Evolutionary conservation across 2,329 filamentous ascomycete genomes (phyloP), one percentile per base, ranked within the genome.

Genomic region (Alternaria gaisen): DNA sequence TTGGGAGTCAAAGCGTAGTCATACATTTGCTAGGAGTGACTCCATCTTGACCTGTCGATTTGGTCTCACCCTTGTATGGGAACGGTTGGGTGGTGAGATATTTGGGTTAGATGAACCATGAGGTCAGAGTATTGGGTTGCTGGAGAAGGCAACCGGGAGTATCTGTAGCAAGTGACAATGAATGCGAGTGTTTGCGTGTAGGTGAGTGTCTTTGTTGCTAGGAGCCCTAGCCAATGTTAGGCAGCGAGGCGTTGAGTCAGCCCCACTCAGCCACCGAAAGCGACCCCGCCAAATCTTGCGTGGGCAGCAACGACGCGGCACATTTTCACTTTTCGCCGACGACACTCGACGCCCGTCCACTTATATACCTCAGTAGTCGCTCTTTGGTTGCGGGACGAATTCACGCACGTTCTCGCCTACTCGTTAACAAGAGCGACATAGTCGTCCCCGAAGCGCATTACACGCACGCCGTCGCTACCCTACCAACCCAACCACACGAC

Each of bases 1-100:
- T n/a, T 24, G 12, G 24, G 53, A 30, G 56, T 59, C 53, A 56
- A 11, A 54, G 43, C 10, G 32, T 32, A 60, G 66, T 66, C 71
- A 65, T 72, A 90, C 88, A 76, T 88, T 88, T 53, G 83, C 80
- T 44, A 91, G 80, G 53, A 91, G 83, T 48, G 84, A 84, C 76
- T 97, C 93, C 93, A 97, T 96, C 60, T 71, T 84, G 76, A 63
- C 46, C 48, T 58, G 18, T 55, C 50, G 26, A n/a, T 40, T 20
- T 30, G 53, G 34, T 36, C 46, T 48, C 57, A 58, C 44, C 51
- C 38, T 34, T 47, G 36, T 46, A 18, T 42, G 54, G 11, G 22
- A 24, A 41, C 16, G 56, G 43, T 55, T 18, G 53, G 46, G 40
- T 43, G 44, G 14, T 38, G 24, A 28, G 47, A 52, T 38, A 14